Conservation (phyloP, 805 yeast genomes). For the Limtongia smithiae region DNA sequence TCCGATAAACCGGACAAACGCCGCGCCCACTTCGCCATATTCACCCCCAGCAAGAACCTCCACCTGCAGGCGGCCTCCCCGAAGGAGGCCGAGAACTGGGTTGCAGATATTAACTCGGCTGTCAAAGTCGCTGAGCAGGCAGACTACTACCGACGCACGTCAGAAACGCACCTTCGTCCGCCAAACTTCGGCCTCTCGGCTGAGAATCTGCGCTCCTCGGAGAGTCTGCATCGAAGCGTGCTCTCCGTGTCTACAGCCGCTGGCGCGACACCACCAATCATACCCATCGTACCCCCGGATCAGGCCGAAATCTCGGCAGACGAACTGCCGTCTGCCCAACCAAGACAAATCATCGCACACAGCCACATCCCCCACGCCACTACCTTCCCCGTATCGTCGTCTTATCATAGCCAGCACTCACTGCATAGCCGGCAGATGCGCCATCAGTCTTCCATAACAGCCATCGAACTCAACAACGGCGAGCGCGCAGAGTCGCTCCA, state of each 20-base stretch:
- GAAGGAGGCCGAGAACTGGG: constrained; percentile 36
- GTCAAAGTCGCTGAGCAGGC: constrained; percentile 28
- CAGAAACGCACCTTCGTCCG: constrained; percentile 11
- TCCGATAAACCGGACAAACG: constrained; percentile 24
- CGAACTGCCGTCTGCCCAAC: neutral
- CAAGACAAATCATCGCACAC: neutral
- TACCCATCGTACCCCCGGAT: no score
- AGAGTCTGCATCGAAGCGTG: neutral
- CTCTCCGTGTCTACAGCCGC: neutral
- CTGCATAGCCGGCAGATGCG: neutral
- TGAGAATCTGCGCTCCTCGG: constrained; percentile 2
- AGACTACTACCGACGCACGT: constrained; percentile 4
- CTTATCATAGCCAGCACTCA: no score
- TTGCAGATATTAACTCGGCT: constrained; percentile 30
- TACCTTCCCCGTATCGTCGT: no score
- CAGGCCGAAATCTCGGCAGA: no score
- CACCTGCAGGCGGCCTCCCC: constrained; percentile 34
- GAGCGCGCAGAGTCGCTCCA: neutral
- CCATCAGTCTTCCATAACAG: neutral
- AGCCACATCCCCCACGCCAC: neutral
- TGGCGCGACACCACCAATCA: no score
- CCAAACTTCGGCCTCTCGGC: constrained; percentile 20
- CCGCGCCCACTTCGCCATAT: constrained; percentile 34
- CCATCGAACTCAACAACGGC: neutral
- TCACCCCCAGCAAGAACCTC: constrained; percentile 34